These are phyloP conservation scores for Porodaedalea pini DNA, from an alignment of 1,284 basidiomycete genomes.

Conservation along the genomic window DNA sequence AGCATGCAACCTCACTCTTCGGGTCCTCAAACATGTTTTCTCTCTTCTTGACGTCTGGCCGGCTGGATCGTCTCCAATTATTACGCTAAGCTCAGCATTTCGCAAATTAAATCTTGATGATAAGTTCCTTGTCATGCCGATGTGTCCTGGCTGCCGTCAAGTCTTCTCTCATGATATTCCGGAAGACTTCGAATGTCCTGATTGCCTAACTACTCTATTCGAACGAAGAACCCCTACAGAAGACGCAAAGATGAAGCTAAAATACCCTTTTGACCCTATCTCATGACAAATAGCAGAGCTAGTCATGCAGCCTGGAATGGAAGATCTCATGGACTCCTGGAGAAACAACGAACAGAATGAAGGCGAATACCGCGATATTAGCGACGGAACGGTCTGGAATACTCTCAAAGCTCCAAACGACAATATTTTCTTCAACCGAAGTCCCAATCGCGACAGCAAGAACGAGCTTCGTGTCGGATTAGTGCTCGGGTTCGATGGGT, in stretches of 20 bases:
- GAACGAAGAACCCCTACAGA: too few relatives aligned
- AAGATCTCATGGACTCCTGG: constrained; percentile 11
- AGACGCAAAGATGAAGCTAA: not conserved
- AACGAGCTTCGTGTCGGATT: too few relatives aligned
- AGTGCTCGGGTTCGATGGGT: too few relatives aligned
- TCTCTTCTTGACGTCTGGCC: not conserved
- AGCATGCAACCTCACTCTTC: constrained; percentile 4
- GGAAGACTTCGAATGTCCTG: not conserved
- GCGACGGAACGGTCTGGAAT: constrained; percentile 19
- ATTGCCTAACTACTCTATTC: not conserved
- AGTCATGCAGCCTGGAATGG: constrained; percentile 6
- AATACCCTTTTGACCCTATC: constrained; percentile 2
- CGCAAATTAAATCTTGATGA: not conserved
- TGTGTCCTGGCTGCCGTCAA: not conserved
- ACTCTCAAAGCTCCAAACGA: constrained; percentile 13
- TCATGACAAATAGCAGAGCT: constrained; percentile 5
- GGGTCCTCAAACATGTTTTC: not conserved
- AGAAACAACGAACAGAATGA: not conserved
- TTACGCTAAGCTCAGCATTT: not conserved
- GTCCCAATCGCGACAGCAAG: too few relatives aligned
- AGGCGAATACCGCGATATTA: constrained; percentile 1
- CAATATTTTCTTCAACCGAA: constrained; percentile 17
- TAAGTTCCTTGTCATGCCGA: not conserved
- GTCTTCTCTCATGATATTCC: not conserved
- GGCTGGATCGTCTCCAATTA: not conserved